Evolutionary conservation across 139 green algal genomes (phyloP).

Genomic region (Gonium pectorale): DNA sequence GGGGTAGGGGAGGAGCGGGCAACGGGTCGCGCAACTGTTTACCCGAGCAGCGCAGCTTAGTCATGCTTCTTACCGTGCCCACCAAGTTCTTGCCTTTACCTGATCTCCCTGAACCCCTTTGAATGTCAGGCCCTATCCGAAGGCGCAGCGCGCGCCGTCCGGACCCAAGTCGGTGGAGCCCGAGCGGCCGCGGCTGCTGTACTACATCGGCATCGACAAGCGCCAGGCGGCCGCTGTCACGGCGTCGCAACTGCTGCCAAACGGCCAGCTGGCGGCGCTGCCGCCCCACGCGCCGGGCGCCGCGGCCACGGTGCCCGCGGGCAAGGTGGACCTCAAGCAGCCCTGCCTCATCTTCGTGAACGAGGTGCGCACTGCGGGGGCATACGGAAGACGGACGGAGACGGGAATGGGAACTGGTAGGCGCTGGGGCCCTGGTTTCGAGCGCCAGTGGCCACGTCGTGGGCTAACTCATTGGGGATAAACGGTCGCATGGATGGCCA

Average conservation of each 20-base stretch:
- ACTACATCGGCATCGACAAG: conserved; percentile 55
- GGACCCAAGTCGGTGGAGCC: not conserved
- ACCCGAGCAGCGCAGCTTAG: too few species aligned
- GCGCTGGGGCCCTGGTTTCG: too few species aligned
- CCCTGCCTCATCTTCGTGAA: conserved; percentile 24
- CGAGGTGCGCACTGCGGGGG: conserved; percentile 11
- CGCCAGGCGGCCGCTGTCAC: conserved; percentile 47
- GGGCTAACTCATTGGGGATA: too few species aligned
- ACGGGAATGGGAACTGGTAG: too few species aligned
- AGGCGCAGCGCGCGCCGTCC: not conserved
- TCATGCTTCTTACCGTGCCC: too few species aligned
- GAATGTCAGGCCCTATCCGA: conserved; percentile 40
- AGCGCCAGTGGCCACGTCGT: too few species aligned
- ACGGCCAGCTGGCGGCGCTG: conserved; percentile 46
- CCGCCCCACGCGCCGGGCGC: conserved; percentile 42
- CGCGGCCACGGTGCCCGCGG: not conserved
- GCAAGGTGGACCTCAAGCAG: conserved; percentile 38
- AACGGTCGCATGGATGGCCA: too few species aligned
- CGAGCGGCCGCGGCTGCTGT: conserved; percentile 30
- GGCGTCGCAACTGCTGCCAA: conserved; percentile 78
- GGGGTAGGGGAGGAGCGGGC: too few species aligned
- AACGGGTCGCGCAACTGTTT: too few species aligned
- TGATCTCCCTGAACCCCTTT: too few species aligned
- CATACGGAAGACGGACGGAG: not conserved
- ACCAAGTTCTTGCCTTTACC: too few species aligned